A percentile compares a stretch with the other conserved stretches of the same genome.
phyloP scores from a whole-genome alignment of 495 filamentous ascomycete genomes.

The Chaetomium fimeti region DNA sequence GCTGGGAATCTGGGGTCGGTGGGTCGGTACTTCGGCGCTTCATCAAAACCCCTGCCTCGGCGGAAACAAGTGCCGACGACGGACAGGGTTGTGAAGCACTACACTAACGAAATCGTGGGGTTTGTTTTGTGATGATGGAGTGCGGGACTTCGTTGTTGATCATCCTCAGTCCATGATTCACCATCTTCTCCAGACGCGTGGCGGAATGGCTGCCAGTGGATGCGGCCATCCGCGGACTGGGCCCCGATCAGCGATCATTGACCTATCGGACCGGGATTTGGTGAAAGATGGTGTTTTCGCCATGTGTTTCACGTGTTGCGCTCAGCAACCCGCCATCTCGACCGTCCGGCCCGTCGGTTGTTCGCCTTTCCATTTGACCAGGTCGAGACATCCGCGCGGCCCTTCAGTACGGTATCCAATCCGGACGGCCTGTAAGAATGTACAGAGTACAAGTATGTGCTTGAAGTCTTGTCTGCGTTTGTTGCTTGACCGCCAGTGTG shows the following conservation, averaged over 20 bases:
- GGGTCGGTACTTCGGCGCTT: background rate
- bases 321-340: background rate
- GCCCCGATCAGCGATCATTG: constrained; percentile 6
- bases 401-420: background rate
- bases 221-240: background rate
- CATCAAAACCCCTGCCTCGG: constrained; percentile 8
- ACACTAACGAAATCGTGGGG: background rate
- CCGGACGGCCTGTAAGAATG: background rate
- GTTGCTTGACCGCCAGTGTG: background rate
- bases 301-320: constrained; percentile 3
- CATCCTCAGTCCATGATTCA: constrained; percentile 12
- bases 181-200: constrained; percentile 7
- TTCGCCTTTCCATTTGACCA: background rate
- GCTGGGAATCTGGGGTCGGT: too few species aligned
- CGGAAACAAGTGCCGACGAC: constrained; percentile 2
- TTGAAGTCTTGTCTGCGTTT: background rate
- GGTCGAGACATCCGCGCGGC: background rate
- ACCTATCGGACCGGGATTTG: constrained; percentile 17
- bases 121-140: constrained; percentile 5
- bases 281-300: background rate
- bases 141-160: constrained; percentile 4
- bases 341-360: background rate
- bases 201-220: background rate
- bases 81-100: background rate
- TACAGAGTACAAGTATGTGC: background rate